phyloP scores from a whole-genome alignment of 2,329 filamentous ascomycete species.

The Colletotrichum plurivorum region DNA sequence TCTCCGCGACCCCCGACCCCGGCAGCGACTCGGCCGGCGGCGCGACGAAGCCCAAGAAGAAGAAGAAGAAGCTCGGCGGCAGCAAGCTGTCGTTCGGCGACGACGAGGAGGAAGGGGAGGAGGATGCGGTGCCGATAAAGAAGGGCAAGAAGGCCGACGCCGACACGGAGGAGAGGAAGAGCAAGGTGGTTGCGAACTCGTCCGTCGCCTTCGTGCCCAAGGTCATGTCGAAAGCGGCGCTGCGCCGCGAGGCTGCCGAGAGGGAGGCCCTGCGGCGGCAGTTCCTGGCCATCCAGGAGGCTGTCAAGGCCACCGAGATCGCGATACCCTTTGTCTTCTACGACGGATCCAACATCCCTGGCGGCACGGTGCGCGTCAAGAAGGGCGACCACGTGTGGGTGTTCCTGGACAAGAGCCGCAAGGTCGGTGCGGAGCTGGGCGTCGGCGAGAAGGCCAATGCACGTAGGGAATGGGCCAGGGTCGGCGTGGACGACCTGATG shows the following conservation, averaged over 20 bases:
- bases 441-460: slow-evolving; percentile 79
- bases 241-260: slow-evolving; percentile 84
- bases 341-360: slow-evolving; percentile 90
- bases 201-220: slow-evolving; percentile 78
- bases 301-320: slow-evolving; percentile 90
- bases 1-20: slow-evolving; percentile 62
- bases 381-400: slow-evolving; percentile 96
- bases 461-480: slow-evolving; percentile 88
- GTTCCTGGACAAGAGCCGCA: slow-evolving; percentile 91
- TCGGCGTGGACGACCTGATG: slow-evolving; percentile 96
- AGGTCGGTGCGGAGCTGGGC: slow-evolving; percentile 87
- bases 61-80: slow-evolving; percentile 58
- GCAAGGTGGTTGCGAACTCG: slow-evolving; percentile 74
- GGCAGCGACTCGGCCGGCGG: slow-evolving; percentile 51
- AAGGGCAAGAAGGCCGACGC: slow-evolving; percentile 42
- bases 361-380: slow-evolving; percentile 86
- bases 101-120: slow-evolving; percentile 64
- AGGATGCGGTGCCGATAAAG: slow-evolving; percentile 44
- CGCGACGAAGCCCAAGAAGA: slow-evolving; percentile 57
- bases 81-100: slow-evolving; percentile 75
- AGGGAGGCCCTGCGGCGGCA: slow-evolving; percentile 85
- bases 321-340: slow-evolving; percentile 97
- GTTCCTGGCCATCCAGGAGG: slow-evolving; percentile 86
- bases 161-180: slow-evolving; percentile 47
- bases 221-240: slow-evolving; percentile 76